Evolutionary conservation across 78 protist species (phyloP).

Genomic region (Planoprotostelium fungivorum): DNA sequence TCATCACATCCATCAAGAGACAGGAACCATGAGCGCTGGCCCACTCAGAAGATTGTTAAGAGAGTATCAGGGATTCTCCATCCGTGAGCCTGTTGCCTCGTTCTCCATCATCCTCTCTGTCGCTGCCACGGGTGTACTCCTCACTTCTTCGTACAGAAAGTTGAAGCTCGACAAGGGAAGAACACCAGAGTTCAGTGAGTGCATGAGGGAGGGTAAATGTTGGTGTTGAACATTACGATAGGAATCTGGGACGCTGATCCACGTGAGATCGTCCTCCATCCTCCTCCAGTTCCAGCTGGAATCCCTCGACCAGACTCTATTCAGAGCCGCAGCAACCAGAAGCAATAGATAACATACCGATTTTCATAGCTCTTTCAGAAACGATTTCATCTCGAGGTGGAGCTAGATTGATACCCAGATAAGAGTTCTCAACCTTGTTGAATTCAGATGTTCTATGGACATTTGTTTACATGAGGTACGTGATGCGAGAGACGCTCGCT

Average conservation of each 20-base stretch:
- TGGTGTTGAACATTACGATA: not conserved
- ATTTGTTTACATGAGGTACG: too few species aligned
- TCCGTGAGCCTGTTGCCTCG: not conserved
- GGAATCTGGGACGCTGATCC: not conserved
- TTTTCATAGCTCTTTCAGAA: too few species aligned
- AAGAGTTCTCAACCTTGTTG: too few species aligned
- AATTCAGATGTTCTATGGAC: too few species aligned
- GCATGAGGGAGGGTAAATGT: not conserved
- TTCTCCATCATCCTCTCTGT: not conserved
- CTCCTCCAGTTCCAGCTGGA: conserved; percentile 2
- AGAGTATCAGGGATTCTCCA: not conserved
- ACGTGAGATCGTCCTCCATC: not conserved
- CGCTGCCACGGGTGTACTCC: not conserved
- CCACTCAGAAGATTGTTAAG: not conserved
- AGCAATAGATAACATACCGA: too few species aligned
- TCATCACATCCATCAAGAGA: too few species aligned
- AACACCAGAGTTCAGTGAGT: not conserved
- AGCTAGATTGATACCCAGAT: too few species aligned
- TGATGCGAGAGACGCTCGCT: too few species aligned
- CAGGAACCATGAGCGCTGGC: too few species aligned
- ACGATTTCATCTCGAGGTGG: too few species aligned
- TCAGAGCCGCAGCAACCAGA: too few species aligned
- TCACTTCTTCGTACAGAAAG: not conserved
- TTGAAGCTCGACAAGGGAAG: not conserved
- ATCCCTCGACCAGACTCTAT: too few species aligned